phyloP scores from a whole-genome alignment of 179 eudicot species.

The Beta macrorhiza region DNA sequence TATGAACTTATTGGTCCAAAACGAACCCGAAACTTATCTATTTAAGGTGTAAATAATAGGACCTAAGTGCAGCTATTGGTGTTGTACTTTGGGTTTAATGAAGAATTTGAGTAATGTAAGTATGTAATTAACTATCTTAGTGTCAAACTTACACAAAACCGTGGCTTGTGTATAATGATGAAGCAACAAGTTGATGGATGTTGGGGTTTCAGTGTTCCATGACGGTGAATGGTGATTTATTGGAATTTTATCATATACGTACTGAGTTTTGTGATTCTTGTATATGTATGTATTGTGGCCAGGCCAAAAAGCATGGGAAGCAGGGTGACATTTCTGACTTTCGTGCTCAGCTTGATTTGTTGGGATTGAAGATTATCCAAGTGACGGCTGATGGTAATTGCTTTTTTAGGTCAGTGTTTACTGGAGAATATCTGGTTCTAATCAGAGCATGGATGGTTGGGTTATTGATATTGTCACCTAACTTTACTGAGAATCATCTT shows the following conservation, averaged over 20 bases:
- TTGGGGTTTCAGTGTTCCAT: not conserved
- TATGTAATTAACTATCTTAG: too few species aligned
- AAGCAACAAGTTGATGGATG: not conserved
- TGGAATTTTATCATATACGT: not conserved
- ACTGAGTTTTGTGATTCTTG: conserved; percentile 1
- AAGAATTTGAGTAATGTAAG: too few species aligned
- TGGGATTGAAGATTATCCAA: conserved; percentile 74
- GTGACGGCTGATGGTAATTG: conserved; percentile 96
- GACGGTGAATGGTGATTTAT: not conserved
- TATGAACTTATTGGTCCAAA: too few species aligned
- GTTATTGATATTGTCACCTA: not conserved
- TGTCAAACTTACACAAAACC: not conserved
- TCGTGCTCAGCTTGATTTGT: conserved; percentile 71
- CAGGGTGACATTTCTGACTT: conserved; percentile 57
- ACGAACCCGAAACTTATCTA: too few species aligned
- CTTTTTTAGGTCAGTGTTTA: conserved; percentile 81
- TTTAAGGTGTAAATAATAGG: too few species aligned
- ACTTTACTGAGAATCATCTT: conserved; percentile 2
- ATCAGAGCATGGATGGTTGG: not conserved
- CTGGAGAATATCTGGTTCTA: conserved; percentile 7
- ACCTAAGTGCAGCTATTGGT: too few species aligned
- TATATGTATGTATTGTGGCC: conserved; percentile 17
- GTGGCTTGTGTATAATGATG: not conserved
- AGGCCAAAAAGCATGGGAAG: conserved; percentile 75
- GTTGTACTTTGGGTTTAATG: too few species aligned